These are phyloP conservation scores for Trametes coccinea DNA, from an alignment of 768 basidiomycete genomes.

Conservation along the genomic window DNA sequence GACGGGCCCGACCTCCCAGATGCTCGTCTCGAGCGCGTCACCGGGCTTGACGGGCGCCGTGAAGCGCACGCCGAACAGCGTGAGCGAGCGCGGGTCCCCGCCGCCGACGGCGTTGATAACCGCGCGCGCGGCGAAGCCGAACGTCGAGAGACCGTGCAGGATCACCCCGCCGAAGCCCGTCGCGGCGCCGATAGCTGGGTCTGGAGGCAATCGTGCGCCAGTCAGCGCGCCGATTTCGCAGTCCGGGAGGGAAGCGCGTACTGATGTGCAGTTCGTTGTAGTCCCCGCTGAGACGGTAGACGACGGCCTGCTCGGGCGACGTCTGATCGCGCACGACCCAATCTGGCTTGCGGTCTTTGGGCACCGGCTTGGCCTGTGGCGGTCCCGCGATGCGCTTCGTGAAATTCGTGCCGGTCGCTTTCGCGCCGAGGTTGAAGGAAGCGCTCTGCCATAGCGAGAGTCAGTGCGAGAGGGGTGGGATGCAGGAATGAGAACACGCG, in stretches of 20 bases:
- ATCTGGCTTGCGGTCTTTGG: constrained; percentile 42
- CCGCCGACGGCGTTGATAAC: constrained; percentile 64
- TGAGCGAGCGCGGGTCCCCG: constrained; percentile 61
- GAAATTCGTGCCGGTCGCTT: constrained; percentile 40
- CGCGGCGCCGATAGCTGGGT: constrained; percentile 69
- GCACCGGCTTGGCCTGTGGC: constrained; percentile 37
- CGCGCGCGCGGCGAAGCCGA: constrained; percentile 79
- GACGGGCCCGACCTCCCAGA: constrained; percentile 68
- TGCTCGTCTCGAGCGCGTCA: constrained; percentile 72
- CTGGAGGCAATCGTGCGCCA: constrained; percentile 35
- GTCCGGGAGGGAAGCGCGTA: constrained; percentile 23
- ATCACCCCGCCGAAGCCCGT: constrained; percentile 85
- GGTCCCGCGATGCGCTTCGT: constrained; percentile 40
- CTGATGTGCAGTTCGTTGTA: constrained; percentile 55
- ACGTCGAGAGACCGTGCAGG: constrained; percentile 81
- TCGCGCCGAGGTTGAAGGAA: constrained; percentile 47
- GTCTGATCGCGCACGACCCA: constrained; percentile 42
- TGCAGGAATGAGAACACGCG: neutral
- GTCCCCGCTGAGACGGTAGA: constrained; percentile 53
- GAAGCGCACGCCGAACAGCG: constrained; percentile 72
- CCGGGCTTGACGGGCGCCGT: constrained; percentile 84
- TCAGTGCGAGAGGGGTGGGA: neutral
- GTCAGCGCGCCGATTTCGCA: no score
- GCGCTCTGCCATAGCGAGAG: constrained; percentile 31
- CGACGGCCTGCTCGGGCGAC: constrained; percentile 43